Evolutionary conservation across 2,329 filamentous ascomycete species (phyloP).

Genomic region (Talaromyces marneffei): DNA sequence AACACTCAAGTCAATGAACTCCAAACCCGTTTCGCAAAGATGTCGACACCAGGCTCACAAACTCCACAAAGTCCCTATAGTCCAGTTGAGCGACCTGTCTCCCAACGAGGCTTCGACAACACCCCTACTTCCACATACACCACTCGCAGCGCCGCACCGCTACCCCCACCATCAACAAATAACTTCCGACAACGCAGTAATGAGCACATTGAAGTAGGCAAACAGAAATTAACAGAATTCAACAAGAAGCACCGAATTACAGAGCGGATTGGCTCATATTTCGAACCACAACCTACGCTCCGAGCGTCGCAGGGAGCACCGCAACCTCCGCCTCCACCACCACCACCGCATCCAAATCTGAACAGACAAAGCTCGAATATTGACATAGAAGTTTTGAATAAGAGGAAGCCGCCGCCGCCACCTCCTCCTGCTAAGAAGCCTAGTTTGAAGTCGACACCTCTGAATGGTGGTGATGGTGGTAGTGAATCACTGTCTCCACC

Average conservation of each 20-base stretch:
- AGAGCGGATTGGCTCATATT: conserved; percentile 44
- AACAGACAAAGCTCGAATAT: conserved; percentile 23
- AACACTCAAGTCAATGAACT: conserved; percentile 56
- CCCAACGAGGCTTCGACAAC: not conserved
- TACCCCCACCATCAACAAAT: conserved; percentile 50
- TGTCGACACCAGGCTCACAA: conserved; percentile 39
- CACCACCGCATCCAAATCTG: conserved; percentile 21
- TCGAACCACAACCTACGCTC: conserved; percentile 34
- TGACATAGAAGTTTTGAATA: conserved; percentile 29
- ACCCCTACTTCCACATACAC: conserved; percentile 46
- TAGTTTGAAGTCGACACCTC: conserved; percentile 37
- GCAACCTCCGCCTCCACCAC: conserved; percentile 20
- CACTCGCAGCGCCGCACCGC: conserved; percentile 52
- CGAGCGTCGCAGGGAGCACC: conserved; percentile 16
- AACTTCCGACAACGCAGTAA: conserved; percentile 67
- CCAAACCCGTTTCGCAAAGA: conserved; percentile 59
- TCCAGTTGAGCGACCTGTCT: conserved; percentile 17
- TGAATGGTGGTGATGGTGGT: conserved; percentile 23
- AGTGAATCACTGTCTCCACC: conserved; percentile 36
- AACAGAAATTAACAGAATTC: conserved; percentile 51
- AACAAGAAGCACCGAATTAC: conserved; percentile 58
- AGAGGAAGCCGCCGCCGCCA: conserved; percentile 51
- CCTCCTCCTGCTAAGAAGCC: conserved; percentile 55
- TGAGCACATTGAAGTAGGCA: conserved; percentile 59
- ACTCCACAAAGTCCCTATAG: conserved; percentile 19